A percentile compares a stretch with the other conserved stretches of the same genome.
Evolutionary conservation across 352 stramenopile species (phyloP).

Genomic region (Pythium periplocum): DNA sequence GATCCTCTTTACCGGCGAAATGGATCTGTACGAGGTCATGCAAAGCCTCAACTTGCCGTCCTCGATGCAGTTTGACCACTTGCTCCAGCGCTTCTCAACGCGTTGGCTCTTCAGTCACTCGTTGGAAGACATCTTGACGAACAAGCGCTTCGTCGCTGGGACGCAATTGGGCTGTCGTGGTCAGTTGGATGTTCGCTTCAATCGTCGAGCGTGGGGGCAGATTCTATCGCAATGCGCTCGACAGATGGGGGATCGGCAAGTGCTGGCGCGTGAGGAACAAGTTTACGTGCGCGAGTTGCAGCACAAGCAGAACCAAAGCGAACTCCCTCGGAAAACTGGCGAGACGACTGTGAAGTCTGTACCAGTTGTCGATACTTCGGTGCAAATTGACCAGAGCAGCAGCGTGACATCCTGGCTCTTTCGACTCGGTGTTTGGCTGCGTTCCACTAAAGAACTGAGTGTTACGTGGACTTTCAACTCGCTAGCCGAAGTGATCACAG

Average conservation of each 20-base stretch:
- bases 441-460: constrained; percentile 37
- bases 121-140: constrained; percentile 53
- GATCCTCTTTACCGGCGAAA: constrained; percentile 49
- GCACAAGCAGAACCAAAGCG: background rate
- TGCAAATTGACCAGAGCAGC: no score
- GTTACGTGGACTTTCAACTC: constrained; percentile 31
- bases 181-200: constrained; percentile 50
- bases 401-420: constrained; percentile 8
- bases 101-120: constrained; percentile 43
- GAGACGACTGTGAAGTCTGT: no score
- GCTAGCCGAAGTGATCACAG: constrained; percentile 26
- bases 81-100: constrained; percentile 42
- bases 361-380: no score
- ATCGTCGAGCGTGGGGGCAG: constrained; percentile 45
- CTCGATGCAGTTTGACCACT: constrained; percentile 57
- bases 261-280: constrained; percentile 24
- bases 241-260: constrained; percentile 31
- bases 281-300: constrained; percentile 21
- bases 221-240: constrained; percentile 39
- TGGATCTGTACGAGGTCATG: constrained; percentile 66
- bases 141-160: constrained; percentile 46
- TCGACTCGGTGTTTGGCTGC: constrained; percentile 20
- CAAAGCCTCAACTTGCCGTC: constrained; percentile 38
- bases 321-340: constrained; percentile 2
- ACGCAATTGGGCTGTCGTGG: constrained; percentile 44